These are phyloP conservation scores for Xylaria sp. DNA, from an alignment of 2,329 filamentous ascomycete genomes.

Conservation along the genomic window DNA sequence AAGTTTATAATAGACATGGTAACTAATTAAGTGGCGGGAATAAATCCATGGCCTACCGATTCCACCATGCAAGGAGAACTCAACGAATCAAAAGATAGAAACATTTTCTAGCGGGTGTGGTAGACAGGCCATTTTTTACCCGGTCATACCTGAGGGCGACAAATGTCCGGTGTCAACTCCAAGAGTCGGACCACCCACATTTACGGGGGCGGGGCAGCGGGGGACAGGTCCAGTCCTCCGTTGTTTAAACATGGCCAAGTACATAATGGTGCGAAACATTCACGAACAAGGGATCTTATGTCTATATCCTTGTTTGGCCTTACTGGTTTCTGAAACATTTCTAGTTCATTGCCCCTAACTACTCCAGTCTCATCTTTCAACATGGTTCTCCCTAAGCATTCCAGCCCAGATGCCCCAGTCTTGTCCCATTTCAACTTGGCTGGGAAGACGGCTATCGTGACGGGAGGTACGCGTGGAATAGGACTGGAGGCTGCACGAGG, in stretches of 20 bases:
- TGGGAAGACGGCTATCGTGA: slow-evolving; percentile 46
- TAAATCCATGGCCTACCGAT: background rate
- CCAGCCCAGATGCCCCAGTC: slow-evolving; percentile 47
- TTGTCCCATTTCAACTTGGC: slow-evolving; percentile 46
- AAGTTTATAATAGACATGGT: no score
- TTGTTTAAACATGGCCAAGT: background rate
- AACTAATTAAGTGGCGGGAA: background rate
- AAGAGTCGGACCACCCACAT: background rate
- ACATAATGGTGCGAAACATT: background rate
- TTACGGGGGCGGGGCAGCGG: slow-evolving; percentile 5
- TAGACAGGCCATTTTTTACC: background rate
- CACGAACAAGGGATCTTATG: background rate
- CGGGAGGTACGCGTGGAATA: slow-evolving; percentile 45
- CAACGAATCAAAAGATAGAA: background rate
- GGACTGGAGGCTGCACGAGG: slow-evolving; percentile 47
- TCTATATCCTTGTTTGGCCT: background rate
- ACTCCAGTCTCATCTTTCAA: background rate
- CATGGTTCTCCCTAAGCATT: slow-evolving; percentile 25
- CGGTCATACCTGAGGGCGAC: slow-evolving; percentile 8
- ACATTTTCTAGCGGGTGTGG: background rate
- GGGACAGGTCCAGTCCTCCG: background rate
- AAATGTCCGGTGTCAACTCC: slow-evolving; percentile 11
- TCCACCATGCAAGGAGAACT: background rate
- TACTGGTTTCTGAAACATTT: background rate
- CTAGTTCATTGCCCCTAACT: background rate